A percentile compares a stretch with the other conserved stretches of the same genome.
These are phyloP conservation scores for Penicillium canescens DNA, from an alignment of 495 filamentous ascomycete genomes.

Conservation along the genomic window DNA sequence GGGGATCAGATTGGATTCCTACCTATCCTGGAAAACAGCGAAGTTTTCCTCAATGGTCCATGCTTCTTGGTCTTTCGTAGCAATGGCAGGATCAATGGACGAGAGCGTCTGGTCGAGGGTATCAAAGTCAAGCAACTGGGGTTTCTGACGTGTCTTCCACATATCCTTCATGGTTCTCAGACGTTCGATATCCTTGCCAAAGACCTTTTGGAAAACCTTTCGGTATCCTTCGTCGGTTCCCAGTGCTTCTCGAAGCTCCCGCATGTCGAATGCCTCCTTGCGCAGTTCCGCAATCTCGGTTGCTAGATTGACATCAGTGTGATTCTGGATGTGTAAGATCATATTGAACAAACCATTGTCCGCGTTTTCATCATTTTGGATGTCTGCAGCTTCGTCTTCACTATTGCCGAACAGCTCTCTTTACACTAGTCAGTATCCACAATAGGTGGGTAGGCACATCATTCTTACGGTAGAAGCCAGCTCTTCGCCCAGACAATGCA, in stretches of 20 bases:
- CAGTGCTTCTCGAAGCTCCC: conserved; percentile 79
- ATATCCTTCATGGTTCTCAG: conserved; percentile 90
- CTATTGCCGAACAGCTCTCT: conserved; percentile 89
- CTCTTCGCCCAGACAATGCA: conserved; percentile 99
- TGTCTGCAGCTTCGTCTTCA: conserved; percentile 69
- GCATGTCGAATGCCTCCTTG: conserved; percentile 78
- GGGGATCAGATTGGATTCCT: neutral
- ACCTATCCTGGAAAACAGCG: conserved; percentile 81
- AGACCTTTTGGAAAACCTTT: conserved; percentile 92
- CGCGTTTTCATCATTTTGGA: conserved; percentile 75
- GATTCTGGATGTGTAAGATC: neutral
- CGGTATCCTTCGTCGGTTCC: conserved; percentile 76
- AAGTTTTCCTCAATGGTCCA: conserved; percentile 85
- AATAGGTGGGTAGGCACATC: too few species aligned
- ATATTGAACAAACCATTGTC: conserved; percentile 64
- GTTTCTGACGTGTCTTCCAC: conserved; percentile 84
- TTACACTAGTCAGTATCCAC: conserved; percentile 2
- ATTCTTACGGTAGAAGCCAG: conserved; percentile 76
- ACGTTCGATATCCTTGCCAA: conserved; percentile 79
- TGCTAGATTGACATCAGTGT: conserved; percentile 46
- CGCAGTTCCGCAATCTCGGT: conserved; percentile 84
- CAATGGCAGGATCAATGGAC: conserved; percentile 51
- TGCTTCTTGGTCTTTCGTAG: conserved; percentile 68
- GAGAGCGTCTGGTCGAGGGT: conserved; percentile 48
- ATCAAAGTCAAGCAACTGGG: conserved; percentile 70